Base-by-base conservation (phyloP, 805 yeast genomes). In the Nakazawaea pomicola region DNA sequence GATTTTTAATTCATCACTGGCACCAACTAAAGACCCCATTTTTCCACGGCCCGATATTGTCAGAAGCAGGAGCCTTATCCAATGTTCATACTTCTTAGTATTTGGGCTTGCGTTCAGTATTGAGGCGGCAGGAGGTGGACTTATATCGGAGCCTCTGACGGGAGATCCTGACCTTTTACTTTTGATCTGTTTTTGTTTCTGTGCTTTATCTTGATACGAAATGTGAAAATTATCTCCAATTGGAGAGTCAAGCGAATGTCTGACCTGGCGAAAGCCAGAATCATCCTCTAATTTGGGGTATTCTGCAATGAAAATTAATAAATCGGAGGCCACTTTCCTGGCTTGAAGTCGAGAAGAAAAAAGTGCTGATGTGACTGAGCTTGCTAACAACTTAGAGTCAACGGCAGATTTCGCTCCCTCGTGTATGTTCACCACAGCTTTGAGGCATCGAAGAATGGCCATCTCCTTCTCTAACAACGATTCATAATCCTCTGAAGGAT, bases 1-100 rank as follows among this genome's bases (percentile, higher is more conserved):
- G 6, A 72, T 58, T 44, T 78, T 80, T 40, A 78, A 72, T 49
- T 91, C 97, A 8, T 83, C 93, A 44, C 87, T 81, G 0, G 96
- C 95, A 2, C 97, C 97, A 7, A 91, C 98, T 52, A 83, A 60
- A 1, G 96, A 86, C 9, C 96, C 96, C 73, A 85, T 71, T 52
- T 79, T 83, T 6, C 98, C 98, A 50, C 90, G 73, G 2, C 96
- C 96, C 37, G 56, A 53, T 21, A 61, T 48, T 2, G 58, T 41
- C 21, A 62, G 40, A 19, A 53, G 45, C 15, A 53, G 50, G 14
- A 59, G 49, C 60, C 61, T 55, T 15, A 62, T 45, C 65, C 66
- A 62, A 1, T 58, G 60, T 39, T 62, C 67, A 36, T 56, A 58
- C 34, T 54, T 50, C 32, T 49, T 49, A 14, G 55, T 50, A 12